A percentile compares a stretch with the other conserved stretches of the same genome.
Conservation (phyloP, 441 rosid genomes). For the Bocquillonia castaneifolia region DNA sequence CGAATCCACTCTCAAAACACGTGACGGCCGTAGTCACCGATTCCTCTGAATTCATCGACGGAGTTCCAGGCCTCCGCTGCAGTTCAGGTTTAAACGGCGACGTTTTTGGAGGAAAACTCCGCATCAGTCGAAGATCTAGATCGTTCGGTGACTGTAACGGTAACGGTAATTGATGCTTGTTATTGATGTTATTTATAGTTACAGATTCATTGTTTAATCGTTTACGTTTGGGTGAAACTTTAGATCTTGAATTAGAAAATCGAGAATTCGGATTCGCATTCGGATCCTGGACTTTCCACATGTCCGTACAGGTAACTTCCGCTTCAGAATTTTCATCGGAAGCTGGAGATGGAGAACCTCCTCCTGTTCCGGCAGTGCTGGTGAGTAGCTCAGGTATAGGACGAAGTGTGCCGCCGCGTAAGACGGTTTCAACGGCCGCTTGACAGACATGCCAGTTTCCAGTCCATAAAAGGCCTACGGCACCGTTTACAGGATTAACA, state of each 20-base stretch:
- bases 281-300: slow-evolving; percentile 42
- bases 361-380: not conserved
- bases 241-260: slow-evolving; percentile 62
- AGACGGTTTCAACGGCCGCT: slow-evolving; percentile 47
- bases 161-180: slow-evolving; percentile 19
- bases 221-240: slow-evolving; percentile 40
- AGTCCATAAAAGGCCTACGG: slow-evolving; percentile 51
- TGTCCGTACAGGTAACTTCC: slow-evolving; percentile 41
- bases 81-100: slow-evolving; percentile 27
- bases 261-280: slow-evolving; percentile 33
- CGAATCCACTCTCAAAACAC: slow-evolving; percentile 47
- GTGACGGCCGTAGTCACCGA: slow-evolving; percentile 74
- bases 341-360: slow-evolving; percentile 35
- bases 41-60: slow-evolving; percentile 83
- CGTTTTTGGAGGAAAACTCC: slow-evolving; percentile 20
- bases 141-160: slow-evolving; percentile 25
- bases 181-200: no score
- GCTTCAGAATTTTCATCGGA: slow-evolving; percentile 57
- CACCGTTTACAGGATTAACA: slow-evolving; percentile 55
- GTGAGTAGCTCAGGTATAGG: slow-evolving; percentile 53
- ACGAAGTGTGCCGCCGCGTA: slow-evolving; percentile 40
- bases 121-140: slow-evolving; percentile 54
- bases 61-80: slow-evolving; percentile 50
- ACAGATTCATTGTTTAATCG: slow-evolving; percentile 28
- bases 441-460: slow-evolving; percentile 58